These are phyloP conservation scores for Plantago coronopus DNA, from an alignment of 305 asterid species.

Conservation along the genomic window DNA sequence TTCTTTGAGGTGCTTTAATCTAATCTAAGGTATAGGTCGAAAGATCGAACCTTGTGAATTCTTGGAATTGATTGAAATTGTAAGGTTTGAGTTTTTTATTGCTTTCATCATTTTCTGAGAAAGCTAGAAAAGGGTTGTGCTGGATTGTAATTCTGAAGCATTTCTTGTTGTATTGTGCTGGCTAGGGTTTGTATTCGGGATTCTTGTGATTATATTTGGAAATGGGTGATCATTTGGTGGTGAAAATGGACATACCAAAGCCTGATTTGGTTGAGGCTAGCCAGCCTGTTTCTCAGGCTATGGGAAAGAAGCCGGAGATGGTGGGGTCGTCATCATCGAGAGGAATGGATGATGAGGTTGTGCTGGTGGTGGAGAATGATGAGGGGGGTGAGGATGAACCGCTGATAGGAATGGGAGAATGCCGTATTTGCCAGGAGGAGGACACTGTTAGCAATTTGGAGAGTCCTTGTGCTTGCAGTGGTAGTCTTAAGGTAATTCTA, in stretches of 20 bases:
- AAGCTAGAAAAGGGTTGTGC: slow-evolving; percentile 8
- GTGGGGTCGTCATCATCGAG: slow-evolving; percentile 42
- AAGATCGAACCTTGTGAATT: background rate
- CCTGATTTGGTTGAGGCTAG: slow-evolving; percentile 32
- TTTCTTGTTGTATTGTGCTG: slow-evolving; percentile 17
- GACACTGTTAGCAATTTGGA: slow-evolving; percentile 74
- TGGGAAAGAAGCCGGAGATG: slow-evolving; percentile 35
- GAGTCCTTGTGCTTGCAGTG: slow-evolving; percentile 89
- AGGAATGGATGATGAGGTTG: slow-evolving; percentile 31
- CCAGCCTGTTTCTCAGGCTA: slow-evolving; percentile 27
- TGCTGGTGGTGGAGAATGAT: slow-evolving; percentile 33
- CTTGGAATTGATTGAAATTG: background rate
- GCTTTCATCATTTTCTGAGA: background rate
- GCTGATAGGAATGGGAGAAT: slow-evolving; percentile 61
- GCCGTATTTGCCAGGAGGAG: slow-evolving; percentile 96
- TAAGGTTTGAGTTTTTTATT: background rate
- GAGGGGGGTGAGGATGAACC: slow-evolving; percentile 54
- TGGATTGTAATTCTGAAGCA: slow-evolving; percentile 20
- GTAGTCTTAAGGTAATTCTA: slow-evolving; percentile 77
- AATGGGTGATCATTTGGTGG: slow-evolving; percentile 74
- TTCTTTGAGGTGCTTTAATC: too few species aligned
- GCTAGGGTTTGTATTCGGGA: slow-evolving; percentile 21
- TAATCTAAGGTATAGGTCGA: too few species aligned
- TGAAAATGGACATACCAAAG: slow-evolving; percentile 48
- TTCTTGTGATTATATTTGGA: slow-evolving; percentile 31